Evolutionary conservation across 495 filamentous ascomycete genomes (phyloP), one percentile per base, ranked within the genome.

Genomic region (Podospora didyma): DNA sequence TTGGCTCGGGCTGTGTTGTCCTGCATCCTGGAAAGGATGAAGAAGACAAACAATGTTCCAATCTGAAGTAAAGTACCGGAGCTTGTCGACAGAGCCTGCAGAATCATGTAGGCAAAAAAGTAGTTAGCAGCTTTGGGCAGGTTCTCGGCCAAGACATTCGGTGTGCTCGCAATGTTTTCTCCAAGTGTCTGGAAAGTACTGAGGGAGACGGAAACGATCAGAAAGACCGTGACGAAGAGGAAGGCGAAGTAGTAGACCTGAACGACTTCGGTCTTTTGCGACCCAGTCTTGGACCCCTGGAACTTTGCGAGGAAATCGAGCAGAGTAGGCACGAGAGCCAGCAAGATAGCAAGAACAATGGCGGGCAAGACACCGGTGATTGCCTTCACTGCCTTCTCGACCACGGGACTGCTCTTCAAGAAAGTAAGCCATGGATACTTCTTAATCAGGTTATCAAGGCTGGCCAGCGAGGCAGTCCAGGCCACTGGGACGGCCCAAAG

Each of bases 61-160:
- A 96, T 83, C 64, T 98, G 95, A n/a, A 96, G 78, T 12, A 98
- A 77, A 12, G 90, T 90, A 64, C 90, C 92, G 23, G 93, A 92
- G 71, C 90, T 95, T 62, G 88, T 88, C 56, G 89, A 89, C 63
- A 98, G 79, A 16, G 92, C 90, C 66, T 97, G 95, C 19, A 98
- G 83, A 68, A 97, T 85, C 85, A 98, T 91, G 77, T 98, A 98
- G 4, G 89, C 91, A 76, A 97, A 97, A 76, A 97, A 98, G 72
- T 96, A 97, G 67, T 97, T 96, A 58, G 89, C 87, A 2, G 92
- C 89, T 70, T 86, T 87, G 39, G 94, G 94, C 37, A 98, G 79
- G 61, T 93, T 93, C 26, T 76, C 66, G 2, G 93, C 94, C 52
- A 98, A 70, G n/a, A 90, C 75, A 22, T 83, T 67, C 0, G 91